These are phyloP conservation scores for Helotiales sp. DNA, from an alignment of 2,329 filamentous ascomycete species.

Conservation along the genomic window DNA sequence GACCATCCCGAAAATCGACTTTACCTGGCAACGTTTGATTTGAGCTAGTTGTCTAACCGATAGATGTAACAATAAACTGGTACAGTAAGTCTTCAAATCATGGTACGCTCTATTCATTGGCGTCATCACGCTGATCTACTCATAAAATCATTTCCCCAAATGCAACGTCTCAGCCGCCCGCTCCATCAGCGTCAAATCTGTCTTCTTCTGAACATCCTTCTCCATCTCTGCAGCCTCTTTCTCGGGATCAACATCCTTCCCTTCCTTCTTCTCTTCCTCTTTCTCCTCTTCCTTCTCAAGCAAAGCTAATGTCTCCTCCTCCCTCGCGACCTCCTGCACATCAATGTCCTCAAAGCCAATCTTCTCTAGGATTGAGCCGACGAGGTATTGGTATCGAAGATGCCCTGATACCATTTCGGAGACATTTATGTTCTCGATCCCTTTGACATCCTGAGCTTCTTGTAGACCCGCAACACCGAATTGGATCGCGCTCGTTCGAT, in stretches of 20 bases:
- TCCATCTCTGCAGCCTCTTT: slow-evolving; percentile 36
- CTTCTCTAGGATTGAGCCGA: slow-evolving; percentile 65
- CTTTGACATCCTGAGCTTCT: slow-evolving; percentile 64
- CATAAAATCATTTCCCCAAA: slow-evolving; percentile 12
- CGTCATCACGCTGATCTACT: slow-evolving; percentile 7
- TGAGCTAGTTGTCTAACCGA: neutral
- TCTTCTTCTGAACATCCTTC: slow-evolving; percentile 29
- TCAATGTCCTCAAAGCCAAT: slow-evolving; percentile 61
- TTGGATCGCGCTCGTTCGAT: slow-evolving; percentile 80
- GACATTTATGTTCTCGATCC: slow-evolving; percentile 61
- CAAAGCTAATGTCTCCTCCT: slow-evolving; percentile 44
- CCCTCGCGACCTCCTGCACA: slow-evolving; percentile 45
- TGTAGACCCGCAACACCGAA: slow-evolving; percentile 84
- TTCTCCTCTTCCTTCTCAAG: slow-evolving; percentile 45
- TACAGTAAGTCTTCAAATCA: neutral
- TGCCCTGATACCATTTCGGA: slow-evolving; percentile 68
- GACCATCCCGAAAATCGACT: too few relatives aligned
- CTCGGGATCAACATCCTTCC: slow-evolving; percentile 29
- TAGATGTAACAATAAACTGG: neutral
- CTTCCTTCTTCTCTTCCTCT: slow-evolving; percentile 32
- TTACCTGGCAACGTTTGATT: too few relatives aligned
- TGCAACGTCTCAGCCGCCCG: slow-evolving; percentile 27
- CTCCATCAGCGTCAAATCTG: slow-evolving; percentile 28
- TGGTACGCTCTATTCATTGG: neutral
- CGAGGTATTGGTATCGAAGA: slow-evolving; percentile 66